Percentiles rank a stretch among this genome's conserved stretches.
Conservation (phyloP, 1,284 basidiomycete genomes). For the Leccinum angustisporum region DNA sequence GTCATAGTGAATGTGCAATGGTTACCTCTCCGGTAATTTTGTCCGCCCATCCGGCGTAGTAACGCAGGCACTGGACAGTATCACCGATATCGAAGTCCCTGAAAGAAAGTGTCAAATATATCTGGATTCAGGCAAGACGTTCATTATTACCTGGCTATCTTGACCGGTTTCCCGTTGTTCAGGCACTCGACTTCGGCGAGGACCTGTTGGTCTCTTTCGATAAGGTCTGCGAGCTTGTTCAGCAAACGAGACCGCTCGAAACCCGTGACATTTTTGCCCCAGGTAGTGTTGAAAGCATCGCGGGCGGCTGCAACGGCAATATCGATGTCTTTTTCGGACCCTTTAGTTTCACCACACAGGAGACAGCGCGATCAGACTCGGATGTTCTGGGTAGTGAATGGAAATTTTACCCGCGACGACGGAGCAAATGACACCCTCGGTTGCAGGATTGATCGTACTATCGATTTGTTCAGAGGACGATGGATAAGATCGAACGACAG, state of each 20-base stretch:
- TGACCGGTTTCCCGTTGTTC: conserved; percentile 85
- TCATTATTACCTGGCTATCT: conserved; percentile 57
- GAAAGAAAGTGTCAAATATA: conserved; percentile 8
- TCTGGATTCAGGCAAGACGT: neutral
- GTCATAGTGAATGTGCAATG: neutral
- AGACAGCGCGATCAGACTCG: conserved; percentile 16
- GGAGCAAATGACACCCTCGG: conserved; percentile 67
- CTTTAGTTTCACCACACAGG: conserved; percentile 41
- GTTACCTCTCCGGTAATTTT: conserved; percentile 67
- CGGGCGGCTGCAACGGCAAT: conserved; percentile 82
- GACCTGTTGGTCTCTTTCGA: conserved; percentile 80
- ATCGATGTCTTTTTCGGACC: conserved; percentile 77
- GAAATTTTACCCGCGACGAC: conserved; percentile 59
- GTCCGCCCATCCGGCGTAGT: conserved; percentile 75
- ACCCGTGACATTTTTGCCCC: conserved; percentile 87
- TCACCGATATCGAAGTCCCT: conserved; percentile 87
- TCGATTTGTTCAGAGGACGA: conserved; percentile 12
- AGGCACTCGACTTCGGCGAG: conserved; percentile 78
- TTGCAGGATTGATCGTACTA: conserved; percentile 72
- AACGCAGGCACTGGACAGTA: conserved; percentile 77
- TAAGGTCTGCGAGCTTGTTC: conserved; percentile 87
- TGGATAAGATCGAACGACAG: conserved; percentile 8
- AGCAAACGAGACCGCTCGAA: conserved; percentile 79
- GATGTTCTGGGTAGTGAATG: neutral
- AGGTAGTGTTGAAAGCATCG: conserved; percentile 81